Base-by-base conservation (phyloP, 2,329 filamentous ascomycete species). In the Cladosporium colombiae region DNA sequence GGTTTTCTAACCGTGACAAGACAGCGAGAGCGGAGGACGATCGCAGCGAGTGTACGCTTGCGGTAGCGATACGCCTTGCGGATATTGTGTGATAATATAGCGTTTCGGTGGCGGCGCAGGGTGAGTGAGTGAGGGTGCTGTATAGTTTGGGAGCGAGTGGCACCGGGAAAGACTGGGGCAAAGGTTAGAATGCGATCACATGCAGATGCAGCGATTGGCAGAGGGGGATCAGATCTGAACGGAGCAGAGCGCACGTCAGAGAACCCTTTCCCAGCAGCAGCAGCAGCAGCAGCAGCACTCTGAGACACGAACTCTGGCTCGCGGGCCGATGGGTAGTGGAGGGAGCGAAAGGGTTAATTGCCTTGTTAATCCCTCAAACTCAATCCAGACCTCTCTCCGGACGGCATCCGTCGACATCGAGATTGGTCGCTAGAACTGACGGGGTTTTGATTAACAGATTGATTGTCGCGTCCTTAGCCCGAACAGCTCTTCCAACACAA, bases 291-390 rank as follows among this genome's bases (percentile, higher is more conserved):
- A 29, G 27, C 27, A 31, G 29, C 50, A 53, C 52, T 31, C 18
- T 55, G 40, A 46, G 40, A 46, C 40, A 46, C 40, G 40, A 53
- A 53, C 49, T 57, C 31, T 23, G n/a, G n/a, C 33, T 40, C 55
- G 25, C 55, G 55, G 55, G 18, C 55, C 55, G 33, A 46, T 46
- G 40, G 40, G n/a, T 21, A 23, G 40, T 46, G 40, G 40, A 46
- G 40, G 40, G 40, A 46, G 40, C 40, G 40, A 23, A 46, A 46
- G 40, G n/a, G 40, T 46, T 23, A 46, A 46, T 21, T 46, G 40
- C 40, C 40, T 46, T 27, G 23, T 59, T 59, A 46, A 59, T 59
- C 56, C 56, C 56, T 59, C 56, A 59, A 59, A 59, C 56, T 59
- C 56, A 59, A 59, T 59, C 40, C 56, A 40, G 16, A 40, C 56